Evolutionary conservation across 2,329 filamentous ascomycete genomes (phyloP).

Genomic region (Neonectria sp.): DNA sequence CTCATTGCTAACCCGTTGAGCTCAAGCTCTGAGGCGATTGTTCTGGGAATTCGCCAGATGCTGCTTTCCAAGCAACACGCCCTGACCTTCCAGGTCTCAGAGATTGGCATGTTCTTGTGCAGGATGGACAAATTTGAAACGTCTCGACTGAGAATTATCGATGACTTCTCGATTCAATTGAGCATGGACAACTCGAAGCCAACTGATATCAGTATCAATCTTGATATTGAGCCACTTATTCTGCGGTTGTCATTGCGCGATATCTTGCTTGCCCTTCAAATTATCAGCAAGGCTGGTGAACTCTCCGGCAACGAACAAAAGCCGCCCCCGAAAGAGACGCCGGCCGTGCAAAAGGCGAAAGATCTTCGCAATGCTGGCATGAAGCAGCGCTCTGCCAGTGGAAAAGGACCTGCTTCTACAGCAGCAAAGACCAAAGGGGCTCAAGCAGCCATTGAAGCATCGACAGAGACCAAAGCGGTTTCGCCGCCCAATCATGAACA

Average conservation of each 20-base stretch:
- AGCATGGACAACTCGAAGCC: slow-evolving; percentile 81
- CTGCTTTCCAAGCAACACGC: slow-evolving; percentile 95
- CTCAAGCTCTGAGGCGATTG: slow-evolving; percentile 93
- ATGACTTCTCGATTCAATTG: slow-evolving; percentile 94
- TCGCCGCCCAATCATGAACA: slow-evolving; percentile 72
- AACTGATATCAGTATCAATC: slow-evolving; percentile 82
- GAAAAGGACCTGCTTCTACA: slow-evolving; percentile 68
- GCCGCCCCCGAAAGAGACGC: slow-evolving; percentile 51
- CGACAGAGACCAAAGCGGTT: slow-evolving; percentile 35
- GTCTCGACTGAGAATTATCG: slow-evolving; percentile 89
- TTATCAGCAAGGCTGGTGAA: slow-evolving; percentile 90
- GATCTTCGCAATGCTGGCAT: slow-evolving; percentile 65
- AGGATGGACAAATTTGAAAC: slow-evolving; percentile 98
- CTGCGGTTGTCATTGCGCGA: slow-evolving; percentile 92
- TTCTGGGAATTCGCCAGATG: slow-evolving; percentile 93
- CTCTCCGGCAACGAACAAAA: slow-evolving; percentile 78
- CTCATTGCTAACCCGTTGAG: slow-evolving; percentile 95
- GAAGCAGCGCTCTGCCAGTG: slow-evolving; percentile 71
- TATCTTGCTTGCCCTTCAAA: slow-evolving; percentile 94
- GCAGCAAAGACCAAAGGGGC: slow-evolving; percentile 56
- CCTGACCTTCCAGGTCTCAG: slow-evolving; percentile 91
- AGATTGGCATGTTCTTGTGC: slow-evolving; percentile 98
- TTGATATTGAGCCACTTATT: slow-evolving; percentile 92
- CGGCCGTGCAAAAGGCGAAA: slow-evolving; percentile 69
- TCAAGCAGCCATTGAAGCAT: slow-evolving; percentile 49